Evolutionary conservation across 306 rosid genomes (phyloP).

Genomic region (Cicer cuneatum): DNA sequence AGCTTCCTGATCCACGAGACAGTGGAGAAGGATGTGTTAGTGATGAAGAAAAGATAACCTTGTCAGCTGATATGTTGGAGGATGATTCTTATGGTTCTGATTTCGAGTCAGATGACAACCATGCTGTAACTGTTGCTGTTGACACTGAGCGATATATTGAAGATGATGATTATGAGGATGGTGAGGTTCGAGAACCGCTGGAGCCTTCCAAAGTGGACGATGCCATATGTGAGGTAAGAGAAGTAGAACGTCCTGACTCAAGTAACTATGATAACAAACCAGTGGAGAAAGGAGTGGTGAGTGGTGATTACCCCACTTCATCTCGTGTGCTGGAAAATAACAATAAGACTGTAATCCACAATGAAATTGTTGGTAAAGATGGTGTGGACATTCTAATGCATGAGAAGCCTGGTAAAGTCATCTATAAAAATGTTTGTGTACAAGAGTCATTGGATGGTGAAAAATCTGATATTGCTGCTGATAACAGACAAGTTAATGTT

Average conservation of each 20-base stretch:
- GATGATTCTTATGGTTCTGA: conserved; percentile 71
- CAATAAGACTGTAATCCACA: conserved; percentile 32
- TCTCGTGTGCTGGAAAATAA: conserved; percentile 50
- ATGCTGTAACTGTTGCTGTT: conserved; percentile 59
- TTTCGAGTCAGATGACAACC: conserved; percentile 82
- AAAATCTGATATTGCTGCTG: conserved; percentile 44
- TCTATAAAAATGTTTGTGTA: conserved; percentile 43
- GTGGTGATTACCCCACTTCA: conserved; percentile 44
- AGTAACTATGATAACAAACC: conserved; percentile 48
- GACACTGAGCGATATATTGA: conserved; percentile 53
- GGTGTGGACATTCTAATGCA: conserved; percentile 43
- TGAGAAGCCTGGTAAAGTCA: conserved; percentile 47
- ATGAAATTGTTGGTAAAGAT: conserved; percentile 52
- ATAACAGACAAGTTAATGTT: conserved; percentile 39
- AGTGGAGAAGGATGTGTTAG: conserved; percentile 62
- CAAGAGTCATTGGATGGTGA: conserved; percentile 50
- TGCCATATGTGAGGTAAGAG: conserved; percentile 60
- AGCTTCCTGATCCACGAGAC: conserved; percentile 49
- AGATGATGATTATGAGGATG: conserved; percentile 90
- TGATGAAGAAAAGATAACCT: conserved; percentile 82
- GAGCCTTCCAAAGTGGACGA: conserved; percentile 51
- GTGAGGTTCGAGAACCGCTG: conserved; percentile 74
- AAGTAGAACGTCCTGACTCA: conserved; percentile 50
- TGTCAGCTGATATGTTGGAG: conserved; percentile 68
- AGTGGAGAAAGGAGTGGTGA: conserved; percentile 47